Evolutionary conservation across 1,139 yeast species (phyloP), one percentile per base, ranked within the genome.

Genomic region (Saccharomycopsis hybrid): DNA sequence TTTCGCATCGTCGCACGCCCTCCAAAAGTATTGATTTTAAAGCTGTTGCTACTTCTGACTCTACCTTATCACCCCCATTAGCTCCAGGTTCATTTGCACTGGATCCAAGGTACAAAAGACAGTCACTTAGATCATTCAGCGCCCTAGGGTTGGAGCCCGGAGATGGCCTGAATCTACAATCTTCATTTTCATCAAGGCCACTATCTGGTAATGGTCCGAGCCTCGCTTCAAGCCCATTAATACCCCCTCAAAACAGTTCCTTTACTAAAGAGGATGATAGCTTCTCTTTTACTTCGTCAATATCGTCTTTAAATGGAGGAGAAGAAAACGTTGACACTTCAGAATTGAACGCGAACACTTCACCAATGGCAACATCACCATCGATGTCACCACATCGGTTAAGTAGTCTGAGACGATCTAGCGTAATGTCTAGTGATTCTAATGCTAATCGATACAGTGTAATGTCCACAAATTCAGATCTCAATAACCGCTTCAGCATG

Each of bases 1-100:
- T 36, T 4, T 24, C 43, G 4, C 53, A 50, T 33, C 25, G 53
- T 18, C 35, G 53, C n/a, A 39, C 37, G 3, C 42, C 45, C 7
- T 48, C 51, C 31, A 45, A 45, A 33, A 28, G 24, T 8, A n/a
- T 45, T n/a, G 52, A 49, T 33, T 7, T 49, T 11, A 49, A 49
- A 41, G 3, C 44, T 24, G n/a, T 49, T 18, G 52, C 33, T 7
- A n/a, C n/a, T n/a, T n/a, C n/a, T n/a, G n/a, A n/a, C n/a, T n/a
- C n/a, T n/a, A n/a, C n/a, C n/a, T n/a, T 42, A 13, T 47, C 43
- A 9, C 25, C 42, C 36, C 49, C 41, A 36, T 25, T 45, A 29
- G 35, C 36, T 13, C n/a, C n/a, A n/a, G n/a, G n/a, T n/a, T n/a
- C n/a, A n/a, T n/a, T n/a, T n/a, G n/a, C n/a, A n/a, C n/a, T n/a